A percentile compares a stretch with the other conserved stretches of the same genome.
Evolutionary conservation across 768 basidiomycete genomes (phyloP).

Genomic region (Tulasnella sp.): DNA sequence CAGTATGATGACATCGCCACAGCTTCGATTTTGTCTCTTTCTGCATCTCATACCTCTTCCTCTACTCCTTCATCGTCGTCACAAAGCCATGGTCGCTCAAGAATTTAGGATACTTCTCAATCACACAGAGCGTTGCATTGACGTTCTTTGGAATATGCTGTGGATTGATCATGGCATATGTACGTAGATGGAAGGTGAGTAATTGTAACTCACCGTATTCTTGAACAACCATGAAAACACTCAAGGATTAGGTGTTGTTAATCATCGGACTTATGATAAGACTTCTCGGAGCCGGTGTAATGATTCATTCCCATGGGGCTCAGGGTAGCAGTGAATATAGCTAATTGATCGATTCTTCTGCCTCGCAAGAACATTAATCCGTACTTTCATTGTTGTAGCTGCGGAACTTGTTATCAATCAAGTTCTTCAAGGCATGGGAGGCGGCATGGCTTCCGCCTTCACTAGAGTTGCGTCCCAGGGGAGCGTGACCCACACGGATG

Average conservation of each 20-base stretch:
- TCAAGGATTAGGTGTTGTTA: conserved; percentile 41
- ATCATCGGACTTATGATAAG: conserved; percentile 50
- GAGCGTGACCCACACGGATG: conserved; percentile 50
- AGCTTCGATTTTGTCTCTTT: conserved; percentile 23
- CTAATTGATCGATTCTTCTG: too few relatives aligned
- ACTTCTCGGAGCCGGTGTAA: conserved; percentile 52
- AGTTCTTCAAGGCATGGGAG: conserved; percentile 63
- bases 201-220: too few relatives aligned
- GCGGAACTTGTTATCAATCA: conserved; percentile 50
- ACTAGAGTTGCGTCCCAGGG: conserved; percentile 55
- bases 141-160: conserved; percentile 55
- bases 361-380: too few relatives aligned
- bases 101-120: conserved; percentile 52
- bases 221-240: too few relatives aligned
- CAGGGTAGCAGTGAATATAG: conserved; percentile 26
- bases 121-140: conserved; percentile 47
- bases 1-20: not conserved
- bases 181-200: conserved; percentile 47
- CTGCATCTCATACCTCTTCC: conserved; percentile 57
- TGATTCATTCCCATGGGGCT: conserved; percentile 61
- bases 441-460: conserved; percentile 52
- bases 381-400: conserved; percentile 18
- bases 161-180: conserved; percentile 44
- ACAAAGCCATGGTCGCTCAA: conserved; percentile 44
- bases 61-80: conserved; percentile 55